phyloP scores from a whole-genome alignment of 2,329 filamentous ascomycete species.

The Microascus cirrosus region DNA sequence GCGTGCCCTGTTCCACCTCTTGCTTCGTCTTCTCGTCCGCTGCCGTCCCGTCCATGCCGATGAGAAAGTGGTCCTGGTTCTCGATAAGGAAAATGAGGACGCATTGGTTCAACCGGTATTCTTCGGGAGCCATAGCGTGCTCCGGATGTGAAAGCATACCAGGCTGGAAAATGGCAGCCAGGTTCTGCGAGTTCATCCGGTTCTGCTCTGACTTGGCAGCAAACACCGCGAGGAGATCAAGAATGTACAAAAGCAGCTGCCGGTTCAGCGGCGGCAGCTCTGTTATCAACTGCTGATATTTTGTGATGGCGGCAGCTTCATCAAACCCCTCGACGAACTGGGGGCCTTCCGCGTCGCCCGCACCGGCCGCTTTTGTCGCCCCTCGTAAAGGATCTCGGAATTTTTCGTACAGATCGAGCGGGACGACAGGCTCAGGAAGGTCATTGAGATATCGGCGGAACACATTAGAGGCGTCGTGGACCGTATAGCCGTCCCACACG shows the following conservation, averaged over 20 bases:
- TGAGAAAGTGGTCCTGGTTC: constrained; percentile 95
- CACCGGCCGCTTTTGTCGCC: constrained; percentile 61
- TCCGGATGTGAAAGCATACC: constrained; percentile 88
- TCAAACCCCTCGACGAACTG: constrained; percentile 56
- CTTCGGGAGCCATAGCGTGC: constrained; percentile 90
- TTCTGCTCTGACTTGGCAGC: constrained; percentile 95
- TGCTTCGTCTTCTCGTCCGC: constrained; percentile 70
- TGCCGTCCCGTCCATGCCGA: constrained; percentile 98
- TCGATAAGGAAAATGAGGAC: constrained; percentile 97
- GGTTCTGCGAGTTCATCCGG: constrained; percentile 89
- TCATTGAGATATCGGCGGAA: constrained; percentile 92
- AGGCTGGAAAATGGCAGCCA: constrained; percentile 95
- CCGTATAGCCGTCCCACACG: constrained; percentile 94
- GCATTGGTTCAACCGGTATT: constrained; percentile 92
- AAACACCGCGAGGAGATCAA: constrained; percentile 92
- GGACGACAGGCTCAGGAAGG: constrained; percentile 91
- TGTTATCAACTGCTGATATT: constrained; percentile 84
- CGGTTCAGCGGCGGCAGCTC: constrained; percentile 87
- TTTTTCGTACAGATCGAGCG: constrained; percentile 80
- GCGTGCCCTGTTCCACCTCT: constrained; percentile 53
- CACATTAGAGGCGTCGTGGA: constrained; percentile 96
- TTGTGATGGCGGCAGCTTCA: constrained; percentile 61
- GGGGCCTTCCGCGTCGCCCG: constrained; percentile 49
- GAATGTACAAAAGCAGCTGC: constrained; percentile 87
- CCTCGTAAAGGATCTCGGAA: constrained; percentile 76